A percentile compares a stretch with the other conserved stretches of the same genome.
phyloP scores from a whole-genome alignment of 106 monocot species.

The Apostasia shenzhenica region DNA sequence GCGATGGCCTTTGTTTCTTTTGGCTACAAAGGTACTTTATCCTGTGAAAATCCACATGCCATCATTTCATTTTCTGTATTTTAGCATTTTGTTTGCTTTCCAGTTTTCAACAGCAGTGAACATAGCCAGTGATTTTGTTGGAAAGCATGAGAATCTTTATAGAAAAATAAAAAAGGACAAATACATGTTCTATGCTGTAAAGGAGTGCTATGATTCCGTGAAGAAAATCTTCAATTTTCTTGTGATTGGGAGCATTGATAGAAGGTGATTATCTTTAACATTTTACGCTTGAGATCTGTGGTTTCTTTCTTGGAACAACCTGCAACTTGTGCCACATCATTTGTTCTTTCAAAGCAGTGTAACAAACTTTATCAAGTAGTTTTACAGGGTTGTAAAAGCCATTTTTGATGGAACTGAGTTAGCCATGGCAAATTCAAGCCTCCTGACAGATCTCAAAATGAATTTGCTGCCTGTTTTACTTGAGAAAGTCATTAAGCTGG shows the following conservation, averaged over 20 bases:
- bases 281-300: neutral
- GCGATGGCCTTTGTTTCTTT: slow-evolving; percentile 66
- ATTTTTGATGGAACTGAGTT: slow-evolving; percentile 39
- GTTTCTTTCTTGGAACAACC: slow-evolving; percentile 1
- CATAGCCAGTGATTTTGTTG: slow-evolving; percentile 44
- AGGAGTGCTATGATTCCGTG: slow-evolving; percentile 50
- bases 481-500: slow-evolving; percentile 34
- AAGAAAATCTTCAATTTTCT: slow-evolving; percentile 47
- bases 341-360: neutral
- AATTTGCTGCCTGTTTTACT: slow-evolving; percentile 31
- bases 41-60: neutral
- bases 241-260: slow-evolving; percentile 42
- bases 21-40: slow-evolving; percentile 42
- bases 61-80: neutral
- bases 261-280: slow-evolving; percentile 32
- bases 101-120: slow-evolving; percentile 63
- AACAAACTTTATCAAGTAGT: slow-evolving; percentile 3
- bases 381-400: slow-evolving; percentile 43
- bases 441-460: slow-evolving; percentile 46
- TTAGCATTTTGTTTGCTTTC: slow-evolving; percentile 7
- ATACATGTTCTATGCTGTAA: slow-evolving; percentile 61
- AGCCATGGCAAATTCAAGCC: slow-evolving; percentile 32
- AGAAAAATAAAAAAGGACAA: slow-evolving; percentile 54
- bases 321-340: neutral
- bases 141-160: slow-evolving; percentile 34